Conservation (phyloP, 371 early-diverging fungal species). For the Actinomucor elegans region DNA sequence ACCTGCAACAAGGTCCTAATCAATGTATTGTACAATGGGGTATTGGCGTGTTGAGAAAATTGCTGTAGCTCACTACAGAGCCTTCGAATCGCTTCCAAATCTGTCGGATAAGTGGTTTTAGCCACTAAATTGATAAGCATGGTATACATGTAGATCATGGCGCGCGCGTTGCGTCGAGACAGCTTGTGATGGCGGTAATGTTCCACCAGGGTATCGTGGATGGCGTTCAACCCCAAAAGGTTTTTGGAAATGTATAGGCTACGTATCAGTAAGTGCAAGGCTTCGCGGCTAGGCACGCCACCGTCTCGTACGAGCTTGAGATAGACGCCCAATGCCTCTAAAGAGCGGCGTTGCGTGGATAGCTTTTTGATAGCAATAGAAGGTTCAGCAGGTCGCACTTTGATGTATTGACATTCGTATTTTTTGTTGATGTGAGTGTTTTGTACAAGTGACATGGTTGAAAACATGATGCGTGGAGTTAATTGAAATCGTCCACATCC, state of each 20-base stretch:
- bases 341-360: slow-evolving; percentile 8
- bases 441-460: not conserved
- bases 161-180: not conserved
- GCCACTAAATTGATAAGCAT: slow-evolving; percentile 27
- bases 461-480: not conserved
- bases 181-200: not conserved
- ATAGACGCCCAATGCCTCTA: slow-evolving; percentile 19
- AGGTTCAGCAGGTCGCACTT: slow-evolving; percentile 16
- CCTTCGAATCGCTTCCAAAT: slow-evolving; percentile 12
- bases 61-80: slow-evolving; percentile 16
- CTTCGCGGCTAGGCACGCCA: slow-evolving; percentile 22
- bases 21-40: slow-evolving; percentile 20
- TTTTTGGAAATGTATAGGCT: slow-evolving; percentile 11
- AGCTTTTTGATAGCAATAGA: slow-evolving; percentile 20
- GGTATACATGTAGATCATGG: slow-evolving; percentile 21
- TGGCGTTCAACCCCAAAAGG: slow-evolving; percentile 16
- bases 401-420: not conserved
- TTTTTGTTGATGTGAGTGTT: not conserved
- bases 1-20: slow-evolving; percentile 14
- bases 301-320: slow-evolving; percentile 11
- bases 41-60: not conserved
- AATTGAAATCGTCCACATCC: slow-evolving; percentile 12
- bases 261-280: slow-evolving; percentile 16
- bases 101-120: slow-evolving; percentile 3
- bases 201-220: slow-evolving; percentile 22